Evolutionary conservation across 139 green algal species (phyloP).

Genomic region (Monoraphidium neglectum): DNA sequence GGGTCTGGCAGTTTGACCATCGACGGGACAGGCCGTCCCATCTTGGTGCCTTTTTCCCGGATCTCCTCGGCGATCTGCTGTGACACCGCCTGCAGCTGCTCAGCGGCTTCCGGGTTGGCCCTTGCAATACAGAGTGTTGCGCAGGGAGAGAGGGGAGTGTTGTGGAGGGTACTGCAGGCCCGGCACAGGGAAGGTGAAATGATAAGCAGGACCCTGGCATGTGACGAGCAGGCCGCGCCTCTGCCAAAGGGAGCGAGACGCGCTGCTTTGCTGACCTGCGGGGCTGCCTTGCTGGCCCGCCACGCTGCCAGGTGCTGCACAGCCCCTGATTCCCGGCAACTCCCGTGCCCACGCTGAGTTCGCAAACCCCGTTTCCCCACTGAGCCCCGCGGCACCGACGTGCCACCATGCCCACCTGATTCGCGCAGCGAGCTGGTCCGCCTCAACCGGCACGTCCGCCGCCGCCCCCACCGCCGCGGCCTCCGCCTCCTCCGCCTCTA

Average conservation of each 20-base stretch:
- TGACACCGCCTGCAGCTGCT: neutral
- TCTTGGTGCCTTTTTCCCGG: slow-evolving; percentile 9
- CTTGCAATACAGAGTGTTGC: neutral
- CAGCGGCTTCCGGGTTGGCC: slow-evolving; percentile 12
- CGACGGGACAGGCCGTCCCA: slow-evolving; percentile 12
- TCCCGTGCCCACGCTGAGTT: neutral
- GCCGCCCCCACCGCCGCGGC: neutral
- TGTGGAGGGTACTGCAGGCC: too few species aligned
- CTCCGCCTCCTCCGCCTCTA: slow-evolving; percentile 10
- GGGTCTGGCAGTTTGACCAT: slow-evolving; percentile 26
- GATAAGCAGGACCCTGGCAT: too few species aligned
- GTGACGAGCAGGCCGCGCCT: too few species aligned
- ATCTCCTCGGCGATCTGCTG: slow-evolving; percentile 16
- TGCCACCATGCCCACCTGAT: slow-evolving; percentile 18
- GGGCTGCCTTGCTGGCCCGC: neutral
- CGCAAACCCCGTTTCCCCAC: too few species aligned
- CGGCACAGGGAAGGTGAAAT: too few species aligned
- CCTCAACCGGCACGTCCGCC: neutral
- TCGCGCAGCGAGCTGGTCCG: slow-evolving; percentile 13
- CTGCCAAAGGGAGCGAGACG: too few species aligned
- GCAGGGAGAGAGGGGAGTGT: neutral
- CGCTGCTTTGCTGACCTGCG: too few species aligned
- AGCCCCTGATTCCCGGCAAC: neutral
- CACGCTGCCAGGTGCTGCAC: neutral
- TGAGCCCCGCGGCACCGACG: too few species aligned